Evolutionary conservation across 2,329 filamentous ascomycete genomes (phyloP).

Genomic region (Metarhizium robertsii): DNA sequence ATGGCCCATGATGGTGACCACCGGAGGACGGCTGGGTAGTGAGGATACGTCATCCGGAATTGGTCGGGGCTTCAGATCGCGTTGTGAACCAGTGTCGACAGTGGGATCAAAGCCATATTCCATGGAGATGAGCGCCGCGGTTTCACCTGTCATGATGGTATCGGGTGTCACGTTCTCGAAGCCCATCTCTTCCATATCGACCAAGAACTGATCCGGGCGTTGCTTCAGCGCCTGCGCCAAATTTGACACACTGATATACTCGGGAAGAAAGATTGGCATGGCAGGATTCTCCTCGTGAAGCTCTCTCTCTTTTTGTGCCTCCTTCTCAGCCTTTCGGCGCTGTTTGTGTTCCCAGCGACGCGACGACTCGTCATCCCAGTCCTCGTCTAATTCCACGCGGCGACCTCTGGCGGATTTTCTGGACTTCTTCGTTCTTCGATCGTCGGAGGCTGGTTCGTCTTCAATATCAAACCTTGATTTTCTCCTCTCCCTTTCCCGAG

Average conservation of each 20-base stretch:
- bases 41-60: constrained; percentile 55
- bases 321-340: constrained; percentile 32
- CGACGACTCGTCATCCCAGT: constrained; percentile 29
- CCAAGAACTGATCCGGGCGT: constrained; percentile 59
- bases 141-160: constrained; percentile 84
- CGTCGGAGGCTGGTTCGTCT: constrained; percentile 10
- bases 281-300: constrained; percentile 35
- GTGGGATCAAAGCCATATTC: constrained; percentile 90
- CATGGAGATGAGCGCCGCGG: constrained; percentile 78
- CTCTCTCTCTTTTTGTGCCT: constrained; percentile 28
- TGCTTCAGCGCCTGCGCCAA: constrained; percentile 68
- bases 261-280: constrained; percentile 65
- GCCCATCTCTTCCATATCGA: constrained; percentile 72
- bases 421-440: constrained; percentile 15
- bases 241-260: constrained; percentile 84
- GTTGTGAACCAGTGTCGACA: constrained; percentile 53
- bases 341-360: constrained; percentile 28
- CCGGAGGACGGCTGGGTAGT: constrained; percentile 71
- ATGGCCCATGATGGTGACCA: constrained; percentile 98
- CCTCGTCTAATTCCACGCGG: constrained; percentile 18
- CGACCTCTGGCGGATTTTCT: constrained; percentile 12
- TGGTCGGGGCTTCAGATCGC: constrained; percentile 65
- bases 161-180: constrained; percentile 79
- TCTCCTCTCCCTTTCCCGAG: constrained; percentile 13
- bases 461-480: constrained; percentile 23